Percentiles rank a stretch among this genome's conserved stretches.
phyloP scores from a whole-genome alignment of 2,329 filamentous ascomycete genomes.

The Phialemoniopsis sp. region DNA sequence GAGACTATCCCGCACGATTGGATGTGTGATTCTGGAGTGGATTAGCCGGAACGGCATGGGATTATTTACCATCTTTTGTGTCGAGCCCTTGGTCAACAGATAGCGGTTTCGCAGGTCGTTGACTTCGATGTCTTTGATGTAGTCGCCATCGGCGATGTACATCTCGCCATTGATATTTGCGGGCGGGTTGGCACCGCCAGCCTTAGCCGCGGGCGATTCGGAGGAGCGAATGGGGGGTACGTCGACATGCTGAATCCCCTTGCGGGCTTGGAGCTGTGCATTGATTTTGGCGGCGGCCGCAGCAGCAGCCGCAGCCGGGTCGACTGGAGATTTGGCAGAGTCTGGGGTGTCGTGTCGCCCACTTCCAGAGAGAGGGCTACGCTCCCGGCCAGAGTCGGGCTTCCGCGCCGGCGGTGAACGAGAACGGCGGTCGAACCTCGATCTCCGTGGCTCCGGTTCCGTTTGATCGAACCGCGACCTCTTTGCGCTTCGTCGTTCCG shows the following conservation, averaged over 20 bases:
- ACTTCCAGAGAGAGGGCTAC: constrained; percentile 65
- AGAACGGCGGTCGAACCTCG: constrained; percentile 88
- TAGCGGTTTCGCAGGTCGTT: constrained; percentile 97
- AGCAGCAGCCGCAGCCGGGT: constrained; percentile 76
- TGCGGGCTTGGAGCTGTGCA: constrained; percentile 78
- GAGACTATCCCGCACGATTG: constrained; percentile 55
- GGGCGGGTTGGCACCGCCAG: constrained; percentile 55
- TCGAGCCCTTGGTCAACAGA: constrained; percentile 92
- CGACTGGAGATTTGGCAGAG: constrained; percentile 43
- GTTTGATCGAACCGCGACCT: constrained; percentile 94
- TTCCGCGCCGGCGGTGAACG: constrained; percentile 71
- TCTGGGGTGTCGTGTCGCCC: constrained; percentile 28
- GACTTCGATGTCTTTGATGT: constrained; percentile 98
- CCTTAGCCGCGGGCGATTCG: constrained; percentile 56
- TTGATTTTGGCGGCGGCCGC: constrained; percentile 88
- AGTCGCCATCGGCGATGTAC: constrained; percentile 95
- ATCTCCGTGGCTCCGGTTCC: constrained; percentile 74
- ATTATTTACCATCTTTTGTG: constrained; percentile 99
- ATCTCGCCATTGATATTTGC: constrained; percentile 77
- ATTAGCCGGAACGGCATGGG: constrained; percentile 67
- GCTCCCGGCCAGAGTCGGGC: constrained; percentile 68
- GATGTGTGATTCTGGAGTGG: constrained; percentile 21
- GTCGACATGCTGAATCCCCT: constrained; percentile 86
- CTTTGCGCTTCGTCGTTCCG: constrained; percentile 69
- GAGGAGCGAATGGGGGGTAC: constrained; percentile 73